Evolutionary conservation across 2,329 filamentous ascomycete genomes (phyloP), one percentile per base, ranked within the genome.

Genomic region (Penicillium vulpinum): DNA sequence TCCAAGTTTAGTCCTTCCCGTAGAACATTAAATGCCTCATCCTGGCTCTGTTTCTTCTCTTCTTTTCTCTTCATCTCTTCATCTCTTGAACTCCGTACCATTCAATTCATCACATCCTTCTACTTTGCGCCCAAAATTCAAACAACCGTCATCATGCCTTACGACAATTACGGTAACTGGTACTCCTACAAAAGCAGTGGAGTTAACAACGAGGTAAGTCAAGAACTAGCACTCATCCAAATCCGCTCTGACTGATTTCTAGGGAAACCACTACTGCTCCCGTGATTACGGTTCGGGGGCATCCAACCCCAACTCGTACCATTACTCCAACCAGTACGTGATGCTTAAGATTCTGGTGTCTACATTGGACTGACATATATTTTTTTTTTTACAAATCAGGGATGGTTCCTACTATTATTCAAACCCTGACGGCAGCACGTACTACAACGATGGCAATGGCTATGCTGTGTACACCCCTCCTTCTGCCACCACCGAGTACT

Each of bases 321-420:
- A 62, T 39, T 56, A 58, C 49, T 58, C 58, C 13, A 58, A 60
- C 56, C 35, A 52, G 58, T 57, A 13, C 4, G 46, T 41, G 22
- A 40, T 11, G 36, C 3, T n/a, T 22, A 18, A 28, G 18, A 10
- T 36, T 15, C 38, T 40, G 11, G 18, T 40, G 11, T 22, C 18
- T 22, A 6, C 11, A 40, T 40, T 22, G 1, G 5, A 40, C 11
- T 22, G 18, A 40, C 18, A 18, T 18, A 0, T 4, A 21, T 24
- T 18, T 52, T 2, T 24, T n/a, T n/a, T n/a, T n/a, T n/a, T n/a
- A 38, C 35, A 21, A 38, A 38, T 18, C 4, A 60, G 58, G 28
- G 21, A 60, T 53, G 58, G 51, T 24, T 60, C 56, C 6, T 62
- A 61, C 51, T 56, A 60, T 43, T 62, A 62, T 33, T 58, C 57